Evolutionary conservation across 1,139 yeast genomes (phyloP).

Genomic region (Suhomyces panamericanus): DNA sequence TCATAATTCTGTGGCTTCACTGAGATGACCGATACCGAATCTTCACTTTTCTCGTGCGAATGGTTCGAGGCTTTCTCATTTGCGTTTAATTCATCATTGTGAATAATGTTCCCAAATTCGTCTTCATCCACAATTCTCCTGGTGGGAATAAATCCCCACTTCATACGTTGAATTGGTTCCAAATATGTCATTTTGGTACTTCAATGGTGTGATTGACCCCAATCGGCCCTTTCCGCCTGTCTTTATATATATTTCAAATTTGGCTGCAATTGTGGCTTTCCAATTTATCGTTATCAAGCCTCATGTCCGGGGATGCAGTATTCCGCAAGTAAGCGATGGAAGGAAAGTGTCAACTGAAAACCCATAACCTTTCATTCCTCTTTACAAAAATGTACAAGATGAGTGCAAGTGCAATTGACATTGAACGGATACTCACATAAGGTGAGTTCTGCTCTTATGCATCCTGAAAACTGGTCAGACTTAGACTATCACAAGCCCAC

Average conservation of each 20-base stretch:
- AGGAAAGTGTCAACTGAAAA: no score
- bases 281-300: not conserved
- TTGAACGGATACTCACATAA: no score
- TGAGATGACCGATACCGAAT: not conserved
- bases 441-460: no score
- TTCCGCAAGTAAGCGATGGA: not conserved
- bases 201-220: no score
- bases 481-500: no score
- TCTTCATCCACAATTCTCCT: slow-evolving; percentile 44
- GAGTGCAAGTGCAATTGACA: no score
- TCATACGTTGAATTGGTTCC: slow-evolving; percentile 30
- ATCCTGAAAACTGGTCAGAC: no score
- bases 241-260: not conserved
- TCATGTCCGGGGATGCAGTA: not conserved
- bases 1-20: slow-evolving; percentile 24
- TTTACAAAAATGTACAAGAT: no score
- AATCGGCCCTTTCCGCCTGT: no score
- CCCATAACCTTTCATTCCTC: no score
- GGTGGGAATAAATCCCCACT: slow-evolving; percentile 50
- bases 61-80: not conserved
- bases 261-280: not conserved
- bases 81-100: not conserved
- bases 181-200: not conserved
- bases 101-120: slow-evolving; percentile 4
- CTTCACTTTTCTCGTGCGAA: not conserved